Conservation (phyloP, 331 rosid genomes). For the Phaseolus coccineus region DNA sequence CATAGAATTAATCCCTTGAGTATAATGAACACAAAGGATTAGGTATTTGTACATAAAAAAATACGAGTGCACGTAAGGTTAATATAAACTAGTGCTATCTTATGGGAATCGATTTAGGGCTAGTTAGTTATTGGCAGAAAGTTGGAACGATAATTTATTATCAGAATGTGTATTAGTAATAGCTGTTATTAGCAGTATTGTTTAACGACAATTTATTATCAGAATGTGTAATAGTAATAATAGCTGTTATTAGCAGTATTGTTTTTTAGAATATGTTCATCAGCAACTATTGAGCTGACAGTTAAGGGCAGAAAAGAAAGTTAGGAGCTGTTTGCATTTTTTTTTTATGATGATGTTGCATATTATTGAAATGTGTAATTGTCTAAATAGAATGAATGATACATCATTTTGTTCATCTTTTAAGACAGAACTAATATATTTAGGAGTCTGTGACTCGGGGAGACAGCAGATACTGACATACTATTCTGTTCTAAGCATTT, state of each 20-base stretch:
- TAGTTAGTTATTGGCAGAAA: not conserved
- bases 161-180: not conserved
- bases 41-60: too few species aligned
- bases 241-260: not conserved
- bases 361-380: not conserved
- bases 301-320: not conserved
- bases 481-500: not conserved
- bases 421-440: not conserved
- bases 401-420: not conserved
- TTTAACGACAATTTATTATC: not conserved
- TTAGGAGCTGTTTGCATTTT: not conserved
- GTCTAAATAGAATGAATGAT: conserved; percentile 2
- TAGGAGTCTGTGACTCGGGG: not conserved
- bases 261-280: not conserved
- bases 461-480: not conserved
- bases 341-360: not conserved
- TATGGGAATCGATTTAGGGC: not conserved
- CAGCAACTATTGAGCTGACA: not conserved
- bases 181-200: not conserved
- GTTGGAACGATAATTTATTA: not conserved
- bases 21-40: too few species aligned
- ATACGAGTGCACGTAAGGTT: not conserved
- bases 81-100: conserved; percentile 5
- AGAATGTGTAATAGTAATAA: not conserved
- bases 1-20: too few species aligned